phyloP scores from a whole-genome alignment of 2,329 filamentous ascomycete genomes.

The Tolypocladium ophioglossoides region DNA sequence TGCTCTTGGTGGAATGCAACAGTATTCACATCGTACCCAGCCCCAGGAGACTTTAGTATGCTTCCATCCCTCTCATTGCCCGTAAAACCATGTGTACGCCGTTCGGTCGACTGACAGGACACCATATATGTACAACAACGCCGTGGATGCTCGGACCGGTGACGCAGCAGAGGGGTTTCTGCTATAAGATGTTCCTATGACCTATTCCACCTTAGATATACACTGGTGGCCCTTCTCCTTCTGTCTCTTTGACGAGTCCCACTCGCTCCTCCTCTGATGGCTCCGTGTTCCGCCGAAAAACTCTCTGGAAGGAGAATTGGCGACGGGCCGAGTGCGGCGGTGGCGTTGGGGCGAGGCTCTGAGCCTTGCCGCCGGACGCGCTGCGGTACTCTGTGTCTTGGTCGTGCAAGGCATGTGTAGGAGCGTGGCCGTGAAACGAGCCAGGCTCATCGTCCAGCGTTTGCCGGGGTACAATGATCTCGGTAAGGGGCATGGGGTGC shows the following conservation, averaged over 20 bases:
- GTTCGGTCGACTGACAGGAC: neutral
- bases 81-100: neutral
- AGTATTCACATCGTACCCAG: neutral
- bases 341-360: slow-evolving; percentile 43
- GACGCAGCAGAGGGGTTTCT: neutral
- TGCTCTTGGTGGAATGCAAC: neutral
- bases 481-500: slow-evolving; percentile 52
- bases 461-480: slow-evolving; percentile 42
- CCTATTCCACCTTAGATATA: slow-evolving; percentile 1
- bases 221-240: neutral
- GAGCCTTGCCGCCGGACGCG: slow-evolving; percentile 30
- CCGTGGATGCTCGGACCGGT: neutral
- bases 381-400: slow-evolving; percentile 37
- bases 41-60: neutral
- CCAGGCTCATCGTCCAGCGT: slow-evolving; percentile 31
- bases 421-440: slow-evolving; percentile 26
- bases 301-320: slow-evolving; percentile 87
- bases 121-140: neutral
- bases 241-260: slow-evolving; percentile 63
- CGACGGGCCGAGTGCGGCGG: slow-evolving; percentile 54
- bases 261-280: slow-evolving; percentile 74
- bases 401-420: slow-evolving; percentile 35
- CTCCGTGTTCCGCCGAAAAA: slow-evolving; percentile 46
- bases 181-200: neutral
- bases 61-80: neutral